Percentiles rank a stretch among this genome's conserved stretches.
Conservation (phyloP, 2,329 filamentous ascomycete genomes). For the Cordyceps cateniannulata region DNA sequence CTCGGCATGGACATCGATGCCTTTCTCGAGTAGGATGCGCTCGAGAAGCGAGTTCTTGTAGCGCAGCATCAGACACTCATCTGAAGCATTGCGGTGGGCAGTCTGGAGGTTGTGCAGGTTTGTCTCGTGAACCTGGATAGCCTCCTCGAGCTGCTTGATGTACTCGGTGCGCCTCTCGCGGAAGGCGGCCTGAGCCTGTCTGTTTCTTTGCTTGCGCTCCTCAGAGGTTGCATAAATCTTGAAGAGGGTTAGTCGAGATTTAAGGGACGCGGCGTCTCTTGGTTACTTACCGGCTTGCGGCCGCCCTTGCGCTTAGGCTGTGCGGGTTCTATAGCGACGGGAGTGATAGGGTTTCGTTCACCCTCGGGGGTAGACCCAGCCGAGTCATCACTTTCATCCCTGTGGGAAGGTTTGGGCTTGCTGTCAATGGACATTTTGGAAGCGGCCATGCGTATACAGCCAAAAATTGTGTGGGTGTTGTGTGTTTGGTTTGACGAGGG, state of each 20-base stretch:
- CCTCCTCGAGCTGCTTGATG: conserved; percentile 97
- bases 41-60: conserved; percentile 98
- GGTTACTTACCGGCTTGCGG: conserved; percentile 80
- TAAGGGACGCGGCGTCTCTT: conserved; percentile 29
- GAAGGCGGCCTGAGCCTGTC: conserved; percentile 95
- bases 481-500: background rate
- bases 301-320: conserved; percentile 94
- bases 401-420: conserved; percentile 33
- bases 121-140: conserved; percentile 94
- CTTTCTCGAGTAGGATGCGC: conserved; percentile 92
- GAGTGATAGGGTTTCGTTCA: conserved; percentile 35
- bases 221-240: conserved; percentile 99
- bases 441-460: conserved; percentile 46
- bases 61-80: conserved; percentile 95
- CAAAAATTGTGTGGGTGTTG: conserved; percentile 20
- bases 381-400: conserved; percentile 57
- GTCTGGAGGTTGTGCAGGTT: conserved; percentile 88
- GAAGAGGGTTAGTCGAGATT: conserved; percentile 45
- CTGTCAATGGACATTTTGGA: conserved; percentile 64
- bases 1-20: conserved; percentile 95
- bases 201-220: conserved; percentile 94
- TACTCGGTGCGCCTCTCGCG: conserved; percentile 96
- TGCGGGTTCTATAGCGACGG: conserved; percentile 40
- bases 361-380: conserved; percentile 54
- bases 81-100: conserved; percentile 87